Evolutionary conservation across 2,329 filamentous ascomycete genomes (phyloP).

Genomic region (Fusarium decemcellulare): DNA sequence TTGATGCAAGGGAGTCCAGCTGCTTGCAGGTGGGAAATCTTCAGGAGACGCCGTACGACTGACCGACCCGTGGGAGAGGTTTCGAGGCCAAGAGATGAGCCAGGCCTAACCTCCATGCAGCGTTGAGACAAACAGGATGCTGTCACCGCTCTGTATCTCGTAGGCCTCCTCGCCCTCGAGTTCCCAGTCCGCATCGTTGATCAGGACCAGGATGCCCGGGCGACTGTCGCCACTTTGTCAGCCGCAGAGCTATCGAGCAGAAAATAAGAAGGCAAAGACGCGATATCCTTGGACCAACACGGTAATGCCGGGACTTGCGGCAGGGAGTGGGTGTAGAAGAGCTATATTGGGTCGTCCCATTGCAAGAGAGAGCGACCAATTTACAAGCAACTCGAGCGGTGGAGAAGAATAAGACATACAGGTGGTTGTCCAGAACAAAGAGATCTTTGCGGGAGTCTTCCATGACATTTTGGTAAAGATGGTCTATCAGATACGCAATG

Average conservation of each 20-base stretch:
- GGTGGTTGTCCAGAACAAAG: conserved; percentile 87
- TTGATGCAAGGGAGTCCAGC: conserved; percentile 42
- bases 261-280: conserved; percentile 4
- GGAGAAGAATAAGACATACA: conserved; percentile 73
- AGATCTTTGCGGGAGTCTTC: conserved; percentile 87
- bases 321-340: conserved; percentile 41
- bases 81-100: conserved; percentile 9
- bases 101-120: conserved; percentile 84
- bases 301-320: conserved; percentile 29
- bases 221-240: conserved; percentile 70
- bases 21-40: conserved; percentile 35
- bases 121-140: conserved; percentile 96
- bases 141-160: conserved; percentile 85
- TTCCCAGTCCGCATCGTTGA: conserved; percentile 99
- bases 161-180: conserved; percentile 95
- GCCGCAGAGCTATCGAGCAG: conserved; percentile 35
- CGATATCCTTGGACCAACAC: conserved; percentile 14
- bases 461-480: conserved; percentile 88
- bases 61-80: conserved; percentile 16
- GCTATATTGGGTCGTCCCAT: not conserved
- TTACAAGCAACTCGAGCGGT: conserved; percentile 11
- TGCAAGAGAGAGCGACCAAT: not conserved
- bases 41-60: conserved; percentile 24
- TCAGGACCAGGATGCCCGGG: conserved; percentile 94
- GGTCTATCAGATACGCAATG: conserved; percentile 81